Evolutionary conservation across 257 asterid genomes (phyloP), one percentile per base, ranked within the genome.

Genomic region (Solanum ahanhuiri): DNA sequence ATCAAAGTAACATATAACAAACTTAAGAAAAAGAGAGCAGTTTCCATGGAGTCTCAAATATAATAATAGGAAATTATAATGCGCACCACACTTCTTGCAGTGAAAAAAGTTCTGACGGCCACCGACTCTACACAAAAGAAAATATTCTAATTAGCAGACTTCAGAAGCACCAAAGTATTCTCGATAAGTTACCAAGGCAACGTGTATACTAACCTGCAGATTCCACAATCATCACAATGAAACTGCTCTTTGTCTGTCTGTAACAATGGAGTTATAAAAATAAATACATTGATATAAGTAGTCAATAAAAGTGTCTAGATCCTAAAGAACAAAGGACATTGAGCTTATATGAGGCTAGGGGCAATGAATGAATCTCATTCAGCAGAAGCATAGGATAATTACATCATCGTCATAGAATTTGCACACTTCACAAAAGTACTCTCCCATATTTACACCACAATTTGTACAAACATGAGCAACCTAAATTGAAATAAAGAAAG

Each of bases 371-470:
- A 79, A 79, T 79, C 39, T 28, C 39, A 14, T 79, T 48, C 84
- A 28, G 84, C 22, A 48, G 37, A 48, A 79, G 10, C 18, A 45
- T 35, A 17, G 43, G 28, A 79, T 79, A 48, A 48, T 93, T 93
- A 97, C 99, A 92, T 97, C 98, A 86, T 97, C 99, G 35, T 97
- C 99, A 35, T 88, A 97, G 87, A 97, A 97, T 88, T 90, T 95
- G 98, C 99, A 97, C 87, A 92, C 85, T 14, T 88, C 91, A 66
- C 99, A 97, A 48, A 97, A 97, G 67, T 97, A 97, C 83, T 97
- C 99, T 82, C 99, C 99, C 99, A 97, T 95, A 69, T 94, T 94
- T 85, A 97, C 98, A 63, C 99, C 99, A 14, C 99, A 97, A 41
- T 97, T 97, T 35, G 96, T 90, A 86, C 99, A 97, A 90, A 91